Evolutionary conservation across 495 filamentous ascomycete genomes (phyloP).

Genomic region (Penicillium canescens): DNA sequence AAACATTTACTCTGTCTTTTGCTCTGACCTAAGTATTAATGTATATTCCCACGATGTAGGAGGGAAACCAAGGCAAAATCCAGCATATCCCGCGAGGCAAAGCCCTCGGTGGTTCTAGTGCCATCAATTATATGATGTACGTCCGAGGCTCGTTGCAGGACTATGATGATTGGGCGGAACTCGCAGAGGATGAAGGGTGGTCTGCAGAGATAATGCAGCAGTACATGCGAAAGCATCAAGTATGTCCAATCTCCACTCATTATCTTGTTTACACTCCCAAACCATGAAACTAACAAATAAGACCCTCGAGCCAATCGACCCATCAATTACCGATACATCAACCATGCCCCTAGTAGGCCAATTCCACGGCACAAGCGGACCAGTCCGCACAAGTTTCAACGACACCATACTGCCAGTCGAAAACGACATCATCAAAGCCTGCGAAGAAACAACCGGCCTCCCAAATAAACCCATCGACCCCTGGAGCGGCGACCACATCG

Average conservation of each 20-base stretch:
- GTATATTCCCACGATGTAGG: slow-evolving; percentile 9
- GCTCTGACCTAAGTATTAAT: not conserved
- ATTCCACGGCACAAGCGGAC: slow-evolving; percentile 31
- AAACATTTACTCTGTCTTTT: not conserved
- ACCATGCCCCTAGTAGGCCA: slow-evolving; percentile 18
- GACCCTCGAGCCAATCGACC: slow-evolving; percentile 18
- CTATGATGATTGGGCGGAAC: slow-evolving; percentile 51
- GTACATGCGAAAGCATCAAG: slow-evolving; percentile 31
- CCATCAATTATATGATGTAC: slow-evolving; percentile 48
- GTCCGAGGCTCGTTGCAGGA: slow-evolving; percentile 34
- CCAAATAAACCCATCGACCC: slow-evolving; percentile 24
- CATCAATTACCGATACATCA: slow-evolving; percentile 12
- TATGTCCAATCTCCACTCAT: slow-evolving; percentile 26
- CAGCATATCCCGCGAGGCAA: slow-evolving; percentile 49
- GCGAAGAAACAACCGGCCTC: slow-evolving; percentile 14
- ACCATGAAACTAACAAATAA: not conserved
- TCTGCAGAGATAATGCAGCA: slow-evolving; percentile 35
- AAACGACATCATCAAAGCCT: slow-evolving; percentile 28
- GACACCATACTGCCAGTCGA: slow-evolving; percentile 24
- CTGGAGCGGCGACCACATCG: slow-evolving; percentile 38
- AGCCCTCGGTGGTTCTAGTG: slow-evolving; percentile 58
- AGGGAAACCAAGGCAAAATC: slow-evolving; percentile 17
- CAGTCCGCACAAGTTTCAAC: slow-evolving; percentile 33
- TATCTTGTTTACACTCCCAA: no score
- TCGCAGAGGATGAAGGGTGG: slow-evolving; percentile 36